These are phyloP conservation scores for Chlorella sp. DNA, from an alignment of 139 green algal species.

Conservation along the genomic window DNA sequence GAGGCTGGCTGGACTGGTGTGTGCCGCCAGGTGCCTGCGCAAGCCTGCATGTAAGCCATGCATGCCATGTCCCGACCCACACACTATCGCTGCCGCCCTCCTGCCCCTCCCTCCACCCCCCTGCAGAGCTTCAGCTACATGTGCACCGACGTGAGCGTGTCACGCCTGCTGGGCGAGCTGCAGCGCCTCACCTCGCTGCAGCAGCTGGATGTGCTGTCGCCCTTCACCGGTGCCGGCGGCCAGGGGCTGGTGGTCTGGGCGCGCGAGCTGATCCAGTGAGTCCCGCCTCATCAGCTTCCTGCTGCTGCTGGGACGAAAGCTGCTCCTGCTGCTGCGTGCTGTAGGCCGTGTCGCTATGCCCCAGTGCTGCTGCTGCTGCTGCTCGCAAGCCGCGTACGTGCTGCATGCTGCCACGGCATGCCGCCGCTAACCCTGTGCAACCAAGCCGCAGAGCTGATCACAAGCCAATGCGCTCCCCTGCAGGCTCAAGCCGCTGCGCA, in stretches of 20 bases:
- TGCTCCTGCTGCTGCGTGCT: not conserved
- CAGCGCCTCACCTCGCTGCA: slow-evolving; percentile 25
- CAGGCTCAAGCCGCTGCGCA: slow-evolving; percentile 41
- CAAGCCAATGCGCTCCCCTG: no score
- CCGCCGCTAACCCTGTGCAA: no score
- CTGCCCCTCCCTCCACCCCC: not conserved
- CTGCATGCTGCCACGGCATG: no score
- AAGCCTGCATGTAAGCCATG: not conserved
- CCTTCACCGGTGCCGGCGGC: slow-evolving; percentile 1
- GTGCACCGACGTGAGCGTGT: slow-evolving; percentile 1
- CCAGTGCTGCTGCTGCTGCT: no score
- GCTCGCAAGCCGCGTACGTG: no score
- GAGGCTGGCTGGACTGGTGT: no score
- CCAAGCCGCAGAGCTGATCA: no score
- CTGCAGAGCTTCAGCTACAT: slow-evolving; percentile 22
- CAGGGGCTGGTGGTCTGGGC: slow-evolving; percentile 16
- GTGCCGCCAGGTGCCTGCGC: no score
- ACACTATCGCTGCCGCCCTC: not conserved
- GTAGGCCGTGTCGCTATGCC: no score
- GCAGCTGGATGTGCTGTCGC: slow-evolving; percentile 30
- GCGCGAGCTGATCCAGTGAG: slow-evolving; percentile 16
- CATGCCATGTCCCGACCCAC: not conserved
- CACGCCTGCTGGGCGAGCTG: slow-evolving; percentile 15
- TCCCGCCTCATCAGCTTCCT: not conserved
- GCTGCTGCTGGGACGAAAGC: not conserved